phyloP scores from a whole-genome alignment of 2,329 filamentous ascomycete species.

The Cladosporium sphaerospermum region DNA sequence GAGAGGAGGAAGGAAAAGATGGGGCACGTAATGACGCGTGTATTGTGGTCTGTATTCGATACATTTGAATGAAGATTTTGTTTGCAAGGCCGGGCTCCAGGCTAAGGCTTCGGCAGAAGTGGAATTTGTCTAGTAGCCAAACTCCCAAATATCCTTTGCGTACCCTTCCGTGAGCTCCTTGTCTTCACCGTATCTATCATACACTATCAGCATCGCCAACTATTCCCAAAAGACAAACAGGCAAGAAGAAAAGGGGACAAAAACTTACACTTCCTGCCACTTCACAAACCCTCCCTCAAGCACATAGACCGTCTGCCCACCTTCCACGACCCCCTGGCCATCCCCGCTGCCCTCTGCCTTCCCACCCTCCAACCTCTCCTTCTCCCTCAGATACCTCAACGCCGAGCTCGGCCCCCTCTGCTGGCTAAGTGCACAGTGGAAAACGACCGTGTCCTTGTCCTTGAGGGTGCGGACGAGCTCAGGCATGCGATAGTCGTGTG shows the following conservation, averaged over 20 bases:
- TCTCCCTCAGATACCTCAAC: conserved; percentile 68
- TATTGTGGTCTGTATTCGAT: too few species aligned
- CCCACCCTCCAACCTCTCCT: conserved; percentile 46
- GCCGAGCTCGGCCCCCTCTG: conserved; percentile 83
- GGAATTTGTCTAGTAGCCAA: conserved; percentile 8
- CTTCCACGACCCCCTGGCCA: conserved; percentile 27
- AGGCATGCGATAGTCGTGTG: conserved; percentile 70
- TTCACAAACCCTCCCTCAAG: conserved; percentile 77
- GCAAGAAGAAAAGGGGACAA: not conserved
- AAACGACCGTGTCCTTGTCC: conserved; percentile 77
- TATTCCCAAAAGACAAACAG: not conserved
- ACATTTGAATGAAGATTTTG: too few species aligned
- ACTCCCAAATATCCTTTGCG: conserved; percentile 74
- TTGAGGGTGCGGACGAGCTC: conserved; percentile 73
- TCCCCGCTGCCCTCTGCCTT: conserved; percentile 13
- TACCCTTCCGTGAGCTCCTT: conserved; percentile 76
- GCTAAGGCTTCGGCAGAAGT: not conserved
- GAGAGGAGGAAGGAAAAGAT: too few species aligned
- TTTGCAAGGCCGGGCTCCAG: not conserved
- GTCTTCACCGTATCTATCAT: conserved; percentile 61
- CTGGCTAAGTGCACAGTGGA: conserved; percentile 90
- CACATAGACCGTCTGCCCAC: conserved; percentile 67
- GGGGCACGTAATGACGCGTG: too few species aligned
- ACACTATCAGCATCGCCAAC: conserved; percentile 4
- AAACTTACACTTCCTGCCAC: conserved; percentile 70